Evolutionary conservation across 1,284 basidiomycete species (phyloP), one percentile per base, ranked within the genome.

Genomic region (Macrocystidia cucumis): DNA sequence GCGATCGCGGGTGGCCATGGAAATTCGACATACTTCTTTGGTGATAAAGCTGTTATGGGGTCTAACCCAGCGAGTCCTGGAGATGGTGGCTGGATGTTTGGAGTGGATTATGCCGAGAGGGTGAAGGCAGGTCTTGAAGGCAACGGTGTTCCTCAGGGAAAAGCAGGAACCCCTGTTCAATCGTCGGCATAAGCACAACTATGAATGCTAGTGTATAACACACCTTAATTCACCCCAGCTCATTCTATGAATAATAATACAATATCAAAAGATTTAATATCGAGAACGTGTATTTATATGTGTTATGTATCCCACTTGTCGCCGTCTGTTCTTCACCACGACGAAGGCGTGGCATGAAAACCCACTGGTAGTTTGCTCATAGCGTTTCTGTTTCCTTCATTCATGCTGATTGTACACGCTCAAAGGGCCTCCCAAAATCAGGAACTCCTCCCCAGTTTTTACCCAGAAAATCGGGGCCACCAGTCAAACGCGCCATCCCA

Each of bases 401-500:
- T 21, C 32, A 8, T 16, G 2, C 14, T 21, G 18, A 38, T 16
- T n/a, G 29, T 26, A 34, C 60, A 63, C 53, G 60, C 27, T n/a
- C 38, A 37, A 17, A 37, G 47, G 48, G 48, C 11, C 47, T 49
- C 14, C 49, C 49, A 7, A 29, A 37, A 12, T 39, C 33, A 4
- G 28, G 25, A 11, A 63, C 46, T 29, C 47, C 69, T 4, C 79
- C 80, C 2, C 67, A 72, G 42, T 72, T 84, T 28, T 29, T 21
- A 42, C 79, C 81, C n/a, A 67, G 81, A 28, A 62, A 70, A 43
- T 61, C 65, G 5, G 74, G 69, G 1, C 65, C 66, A 1, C 63
- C 73, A 18, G 56, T 63, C 38, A 84, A 79, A 52, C 60, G 75
- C 20, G 50, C 62, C 1, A 76, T 88, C 32, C 71, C 81, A 1